phyloP scores from a whole-genome alignment of 1,284 basidiomycete genomes.

The Retiboletus flavoniger region DNA sequence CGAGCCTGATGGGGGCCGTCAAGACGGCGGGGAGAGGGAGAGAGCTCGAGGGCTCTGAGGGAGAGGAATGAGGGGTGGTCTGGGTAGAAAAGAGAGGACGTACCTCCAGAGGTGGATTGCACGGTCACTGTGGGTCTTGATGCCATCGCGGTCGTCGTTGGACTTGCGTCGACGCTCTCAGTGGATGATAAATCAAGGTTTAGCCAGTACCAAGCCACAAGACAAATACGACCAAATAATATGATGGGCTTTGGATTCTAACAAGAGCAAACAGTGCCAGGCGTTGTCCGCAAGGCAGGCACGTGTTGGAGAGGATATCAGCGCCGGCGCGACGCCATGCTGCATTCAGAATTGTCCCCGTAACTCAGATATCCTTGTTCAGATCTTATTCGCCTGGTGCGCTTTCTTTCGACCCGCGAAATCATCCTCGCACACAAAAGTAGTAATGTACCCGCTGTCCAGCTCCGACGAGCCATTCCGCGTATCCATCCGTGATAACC shows the following conservation, averaged over 20 bases:
- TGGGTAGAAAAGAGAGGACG: neutral
- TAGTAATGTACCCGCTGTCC: constrained; percentile 34
- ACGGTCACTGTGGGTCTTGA: constrained; percentile 88
- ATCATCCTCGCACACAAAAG: constrained; percentile 6
- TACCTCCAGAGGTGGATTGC: constrained; percentile 73
- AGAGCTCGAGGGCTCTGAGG: constrained; percentile 80
- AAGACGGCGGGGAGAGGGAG: constrained; percentile 95
- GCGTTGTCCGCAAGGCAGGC: constrained; percentile 28
- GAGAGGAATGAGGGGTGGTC: neutral
- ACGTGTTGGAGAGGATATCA: constrained; percentile 36
- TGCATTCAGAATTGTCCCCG: neutral
- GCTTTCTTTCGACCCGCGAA: constrained; percentile 12
- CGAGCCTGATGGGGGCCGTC: constrained; percentile 96
- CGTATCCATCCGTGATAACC: constrained; percentile 27
- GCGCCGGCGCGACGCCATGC: constrained; percentile 9
- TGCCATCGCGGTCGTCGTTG: constrained; percentile 59
- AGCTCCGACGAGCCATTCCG: constrained; percentile 35
- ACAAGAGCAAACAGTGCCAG: constrained; percentile 30
- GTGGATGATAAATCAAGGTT: constrained; percentile 20
- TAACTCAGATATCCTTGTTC: constrained; percentile 9
- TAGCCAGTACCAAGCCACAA: constrained; percentile 24
- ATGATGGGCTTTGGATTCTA: constrained; percentile 13
- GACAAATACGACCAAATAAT: constrained; percentile 1
- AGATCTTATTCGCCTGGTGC: constrained; percentile 25
- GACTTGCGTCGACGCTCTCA: constrained; percentile 9